These are phyloP conservation scores for Arthrobotrys conoides DNA, from an alignment of 2,329 filamentous ascomycete genomes.

Conservation along the genomic window DNA sequence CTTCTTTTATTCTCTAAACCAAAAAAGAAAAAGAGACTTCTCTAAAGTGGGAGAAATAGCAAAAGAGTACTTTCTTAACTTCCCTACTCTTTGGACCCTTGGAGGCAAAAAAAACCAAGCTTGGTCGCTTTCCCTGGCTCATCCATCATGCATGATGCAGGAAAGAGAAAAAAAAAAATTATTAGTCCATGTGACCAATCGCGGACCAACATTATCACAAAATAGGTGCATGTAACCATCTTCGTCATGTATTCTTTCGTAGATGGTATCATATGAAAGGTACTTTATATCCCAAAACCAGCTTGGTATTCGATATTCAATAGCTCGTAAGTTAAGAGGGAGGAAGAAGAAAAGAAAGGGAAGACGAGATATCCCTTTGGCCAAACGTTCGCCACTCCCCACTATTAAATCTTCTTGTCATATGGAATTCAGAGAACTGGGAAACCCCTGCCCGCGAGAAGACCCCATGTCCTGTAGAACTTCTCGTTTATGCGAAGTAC, in stretches of 20 bases:
- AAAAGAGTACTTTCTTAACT: slow-evolving; percentile 9
- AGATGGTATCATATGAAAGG: slow-evolving; percentile 19
- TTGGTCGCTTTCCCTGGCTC: slow-evolving; percentile 51
- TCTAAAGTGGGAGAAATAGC: neutral
- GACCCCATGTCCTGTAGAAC: slow-evolving; percentile 38
- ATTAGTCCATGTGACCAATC: slow-evolving; percentile 60
- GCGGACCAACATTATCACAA: slow-evolving; percentile 47
- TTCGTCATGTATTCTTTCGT: slow-evolving; percentile 35
- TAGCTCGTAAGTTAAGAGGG: neutral
- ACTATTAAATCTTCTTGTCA: slow-evolving; percentile 54
- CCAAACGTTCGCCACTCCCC: slow-evolving; percentile 58
- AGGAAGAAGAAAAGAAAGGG: slow-evolving; percentile 18
- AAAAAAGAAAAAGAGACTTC: neutral
- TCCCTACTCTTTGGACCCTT: slow-evolving; percentile 48
- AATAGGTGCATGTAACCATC: slow-evolving; percentile 40
- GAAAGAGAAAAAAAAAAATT: slow-evolving; percentile 48
- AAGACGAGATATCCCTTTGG: neutral
- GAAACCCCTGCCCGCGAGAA: slow-evolving; percentile 34
- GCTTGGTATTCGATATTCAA: neutral
- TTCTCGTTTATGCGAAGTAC: slow-evolving; percentile 60
- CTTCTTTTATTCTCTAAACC: neutral
- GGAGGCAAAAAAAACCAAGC: slow-evolving; percentile 35
- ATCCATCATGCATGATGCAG: slow-evolving; percentile 55
- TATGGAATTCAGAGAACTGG: slow-evolving; percentile 47
- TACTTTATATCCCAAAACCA: slow-evolving; percentile 27